A percentile compares a stretch with the other conserved stretches of the same genome.
phyloP scores from a whole-genome alignment of 805 yeast species.

The Sugiyamaella marilandica region DNA sequence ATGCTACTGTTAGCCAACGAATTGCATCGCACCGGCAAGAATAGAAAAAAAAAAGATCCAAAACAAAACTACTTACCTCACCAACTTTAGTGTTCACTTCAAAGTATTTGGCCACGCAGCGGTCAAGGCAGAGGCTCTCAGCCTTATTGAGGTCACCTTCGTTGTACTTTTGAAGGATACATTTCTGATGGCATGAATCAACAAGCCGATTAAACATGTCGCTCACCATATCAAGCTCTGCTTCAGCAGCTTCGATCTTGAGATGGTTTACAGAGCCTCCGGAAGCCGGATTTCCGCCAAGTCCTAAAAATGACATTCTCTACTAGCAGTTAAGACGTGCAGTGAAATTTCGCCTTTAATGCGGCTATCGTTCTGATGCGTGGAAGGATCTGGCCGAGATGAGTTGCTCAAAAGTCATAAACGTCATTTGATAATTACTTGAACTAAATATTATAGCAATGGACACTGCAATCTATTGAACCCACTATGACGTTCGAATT shows the following conservation, averaged over 20 bases:
- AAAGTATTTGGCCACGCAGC: slow-evolving; percentile 93
- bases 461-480: too few species aligned
- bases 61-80: slow-evolving; percentile 41
- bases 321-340: background rate
- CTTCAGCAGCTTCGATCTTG: slow-evolving; percentile 74
- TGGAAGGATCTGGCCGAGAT: too few species aligned
- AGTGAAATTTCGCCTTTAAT: background rate
- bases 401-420: too few species aligned
- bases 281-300: slow-evolving; percentile 46
- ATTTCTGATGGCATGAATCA: slow-evolving; percentile 82
- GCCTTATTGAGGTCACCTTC: slow-evolving; percentile 73
- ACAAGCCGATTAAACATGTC: slow-evolving; percentile 94
- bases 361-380: too few species aligned
- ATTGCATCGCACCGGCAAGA: too few species aligned
- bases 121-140: slow-evolving; percentile 84
- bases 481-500: too few species aligned
- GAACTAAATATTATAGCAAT: too few species aligned
- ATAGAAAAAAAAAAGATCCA: background rate
- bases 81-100: slow-evolving; percentile 94
- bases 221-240: slow-evolving; percentile 94
- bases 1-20: slow-evolving; percentile 26
- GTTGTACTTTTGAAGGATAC: slow-evolving; percentile 59
- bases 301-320: slow-evolving; percentile 41
- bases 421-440: too few species aligned
- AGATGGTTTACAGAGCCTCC: slow-evolving; percentile 30